A percentile compares a stretch with the other conserved stretches of the same genome.
Conservation (phyloP, 805 yeast species). For the Candida ovalis region DNA sequence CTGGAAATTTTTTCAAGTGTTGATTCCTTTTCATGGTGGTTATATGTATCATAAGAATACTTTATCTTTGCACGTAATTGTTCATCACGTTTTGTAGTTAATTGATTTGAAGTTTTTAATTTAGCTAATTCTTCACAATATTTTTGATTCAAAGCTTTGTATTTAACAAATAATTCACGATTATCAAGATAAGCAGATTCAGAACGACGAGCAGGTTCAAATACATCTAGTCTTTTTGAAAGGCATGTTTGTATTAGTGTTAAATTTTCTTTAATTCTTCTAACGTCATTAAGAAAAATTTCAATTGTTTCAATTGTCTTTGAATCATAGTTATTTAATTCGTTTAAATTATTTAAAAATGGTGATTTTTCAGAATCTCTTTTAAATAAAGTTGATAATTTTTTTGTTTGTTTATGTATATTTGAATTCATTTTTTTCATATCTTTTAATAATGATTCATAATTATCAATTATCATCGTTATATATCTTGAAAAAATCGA, state of each 20-base stretch:
- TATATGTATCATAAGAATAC: constrained; percentile 10
- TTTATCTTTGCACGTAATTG: constrained; percentile 32
- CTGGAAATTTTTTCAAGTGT: not conserved
- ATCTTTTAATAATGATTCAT: not conserved
- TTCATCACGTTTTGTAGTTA: constrained; percentile 8
- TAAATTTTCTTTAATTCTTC: constrained; percentile 4
- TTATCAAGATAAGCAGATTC: not conserved
- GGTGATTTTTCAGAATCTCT: no score
- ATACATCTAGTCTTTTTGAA: not conserved
- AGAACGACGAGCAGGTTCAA: not conserved
- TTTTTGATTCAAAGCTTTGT: not conserved
- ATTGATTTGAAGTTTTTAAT: constrained; percentile 14
- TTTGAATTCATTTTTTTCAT: not conserved
- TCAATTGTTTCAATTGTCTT: not conserved
- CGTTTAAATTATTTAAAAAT: constrained; percentile 1
- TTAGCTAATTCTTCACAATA: constrained; percentile 14
- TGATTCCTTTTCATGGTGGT: not conserved
- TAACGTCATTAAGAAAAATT: not conserved
- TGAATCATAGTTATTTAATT: constrained; percentile 1
- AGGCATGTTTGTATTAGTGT: not conserved
- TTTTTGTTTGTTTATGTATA: not conserved
- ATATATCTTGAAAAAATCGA: constrained; percentile 2
- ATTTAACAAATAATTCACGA: not conserved
- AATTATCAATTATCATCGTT: not conserved
- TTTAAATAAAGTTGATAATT: no score